phyloP scores from a whole-genome alignment of 306 rosid genomes.

The Oxytropis ochrocephala region DNA sequence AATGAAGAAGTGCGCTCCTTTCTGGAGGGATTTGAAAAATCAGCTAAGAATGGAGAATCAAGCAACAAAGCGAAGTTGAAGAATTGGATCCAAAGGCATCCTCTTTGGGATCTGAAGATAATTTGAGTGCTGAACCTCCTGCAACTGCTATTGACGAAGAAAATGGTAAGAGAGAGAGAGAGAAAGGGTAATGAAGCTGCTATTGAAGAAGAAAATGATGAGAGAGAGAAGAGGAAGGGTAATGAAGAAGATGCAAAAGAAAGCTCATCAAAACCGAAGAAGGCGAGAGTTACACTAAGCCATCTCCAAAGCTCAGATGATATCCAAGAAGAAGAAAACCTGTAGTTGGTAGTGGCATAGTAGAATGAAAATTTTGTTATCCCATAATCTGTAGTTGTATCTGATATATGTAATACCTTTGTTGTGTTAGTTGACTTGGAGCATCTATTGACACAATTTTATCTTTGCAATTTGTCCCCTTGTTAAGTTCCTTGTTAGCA shows the following conservation, averaged over 20 bases:
- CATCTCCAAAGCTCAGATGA: slow-evolving; percentile 79
- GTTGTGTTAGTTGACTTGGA: slow-evolving; percentile 2
- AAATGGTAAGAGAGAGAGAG: slow-evolving; percentile 36
- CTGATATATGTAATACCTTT: slow-evolving; percentile 1
- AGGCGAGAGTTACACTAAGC: slow-evolving; percentile 43
- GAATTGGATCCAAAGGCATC: slow-evolving; percentile 38
- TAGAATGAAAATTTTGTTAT: neutral
- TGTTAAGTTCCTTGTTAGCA: neutral
- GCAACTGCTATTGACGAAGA: slow-evolving; percentile 33
- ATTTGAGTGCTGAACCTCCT: slow-evolving; percentile 27
- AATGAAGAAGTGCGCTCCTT: slow-evolving; percentile 56
- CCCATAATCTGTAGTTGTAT: slow-evolving; percentile 13
- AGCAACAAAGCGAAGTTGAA: slow-evolving; percentile 32
- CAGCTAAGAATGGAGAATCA: slow-evolving; percentile 36
- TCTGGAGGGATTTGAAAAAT: slow-evolving; percentile 48
- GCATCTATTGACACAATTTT: neutral
- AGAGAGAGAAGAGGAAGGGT: slow-evolving; percentile 57
- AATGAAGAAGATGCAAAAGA: slow-evolving; percentile 34
- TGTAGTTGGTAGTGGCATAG: slow-evolving; percentile 11
- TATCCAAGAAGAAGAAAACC: slow-evolving; percentile 45
- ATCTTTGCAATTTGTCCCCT: neutral
- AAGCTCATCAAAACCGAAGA: slow-evolving; percentile 44
- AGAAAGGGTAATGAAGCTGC: slow-evolving; percentile 49
- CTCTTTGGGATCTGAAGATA: slow-evolving; percentile 28
- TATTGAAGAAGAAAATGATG: slow-evolving; percentile 12